Conservation (phyloP, 2,329 filamentous ascomycete genomes). For the Penicillium sp. region DNA sequence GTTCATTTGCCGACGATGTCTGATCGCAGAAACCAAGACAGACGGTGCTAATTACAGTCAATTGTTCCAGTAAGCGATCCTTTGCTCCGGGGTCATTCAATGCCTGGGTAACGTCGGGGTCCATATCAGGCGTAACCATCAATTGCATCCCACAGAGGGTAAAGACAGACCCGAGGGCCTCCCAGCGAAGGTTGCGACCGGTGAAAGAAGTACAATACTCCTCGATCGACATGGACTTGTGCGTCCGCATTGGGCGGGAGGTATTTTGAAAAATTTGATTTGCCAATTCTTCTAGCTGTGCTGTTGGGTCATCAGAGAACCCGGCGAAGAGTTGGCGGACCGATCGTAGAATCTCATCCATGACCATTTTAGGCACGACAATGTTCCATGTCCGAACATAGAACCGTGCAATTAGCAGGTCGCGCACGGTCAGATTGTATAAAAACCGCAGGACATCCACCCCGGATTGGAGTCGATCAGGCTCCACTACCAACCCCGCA, state of each 20-base stretch:
- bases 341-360: conserved; percentile 28
- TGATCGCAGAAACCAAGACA: conserved; percentile 35
- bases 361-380: conserved; percentile 25
- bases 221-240: conserved; percentile 30
- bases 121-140: conserved; percentile 30
- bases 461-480: conserved; percentile 31
- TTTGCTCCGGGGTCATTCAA: conserved; percentile 23
- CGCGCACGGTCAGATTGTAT: conserved; percentile 26
- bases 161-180: conserved; percentile 41
- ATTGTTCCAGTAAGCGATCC: conserved; percentile 31
- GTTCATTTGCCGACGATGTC: conserved; percentile 32
- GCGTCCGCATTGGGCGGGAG: conserved; percentile 24
- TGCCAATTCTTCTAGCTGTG: conserved; percentile 27
- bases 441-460: conserved; percentile 31
- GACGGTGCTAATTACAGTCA: conserved; percentile 34
- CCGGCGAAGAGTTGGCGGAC: conserved; percentile 26
- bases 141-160: conserved; percentile 38
- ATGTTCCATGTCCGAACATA: conserved; percentile 24
- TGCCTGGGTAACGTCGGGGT: conserved; percentile 28
- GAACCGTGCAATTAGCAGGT: conserved; percentile 27
- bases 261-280: conserved; percentile 33
- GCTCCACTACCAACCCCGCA: conserved; percentile 23
- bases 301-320: conserved; percentile 25
- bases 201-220: conserved; percentile 33
- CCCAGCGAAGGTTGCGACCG: conserved; percentile 39